phyloP scores from a whole-genome alignment of 768 basidiomycete genomes.

The Suillus sp. region DNA sequence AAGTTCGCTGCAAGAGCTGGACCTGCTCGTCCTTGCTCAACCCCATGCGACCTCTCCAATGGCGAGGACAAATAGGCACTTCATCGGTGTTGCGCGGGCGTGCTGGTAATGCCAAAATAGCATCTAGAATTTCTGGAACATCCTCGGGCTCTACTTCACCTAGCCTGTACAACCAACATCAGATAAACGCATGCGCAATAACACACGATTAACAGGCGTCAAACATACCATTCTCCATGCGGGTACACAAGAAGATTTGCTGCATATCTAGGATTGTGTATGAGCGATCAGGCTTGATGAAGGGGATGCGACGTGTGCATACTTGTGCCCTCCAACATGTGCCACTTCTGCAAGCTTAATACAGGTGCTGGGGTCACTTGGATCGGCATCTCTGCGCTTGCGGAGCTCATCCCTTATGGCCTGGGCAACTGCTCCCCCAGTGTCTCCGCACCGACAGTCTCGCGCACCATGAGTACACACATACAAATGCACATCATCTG shows the following conservation, averaged over 20 bases:
- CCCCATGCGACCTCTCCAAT: conserved; percentile 79
- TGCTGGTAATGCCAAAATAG: conserved; percentile 37
- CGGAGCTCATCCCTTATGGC: conserved; percentile 57
- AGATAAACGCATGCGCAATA: neutral
- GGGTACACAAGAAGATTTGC: conserved; percentile 72
- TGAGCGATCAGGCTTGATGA: conserved; percentile 9
- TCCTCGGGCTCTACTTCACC: conserved; percentile 60
- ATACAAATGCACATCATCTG: conserved; percentile 49
- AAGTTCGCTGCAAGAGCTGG: conserved; percentile 30
- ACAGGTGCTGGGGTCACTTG: conserved; percentile 32
- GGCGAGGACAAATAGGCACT: conserved; percentile 43
- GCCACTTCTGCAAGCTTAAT: conserved; percentile 62
- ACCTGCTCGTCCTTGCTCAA: conserved; percentile 59
- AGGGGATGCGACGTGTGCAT: conserved; percentile 29
- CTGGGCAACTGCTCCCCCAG: conserved; percentile 56
- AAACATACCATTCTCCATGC: conserved; percentile 68
- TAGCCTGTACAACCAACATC: conserved; percentile 44
- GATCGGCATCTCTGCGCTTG: conserved; percentile 35
- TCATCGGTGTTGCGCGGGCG: conserved; percentile 29
- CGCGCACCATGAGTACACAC: conserved; percentile 80
- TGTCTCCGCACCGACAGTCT: conserved; percentile 79
- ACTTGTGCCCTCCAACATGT: conserved; percentile 88
- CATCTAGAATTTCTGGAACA: conserved; percentile 54
- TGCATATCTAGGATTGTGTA: conserved; percentile 51
- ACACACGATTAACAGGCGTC: neutral